Conservation (phyloP, 148 eudicot species). For the Polygonum aviculare region DNA sequence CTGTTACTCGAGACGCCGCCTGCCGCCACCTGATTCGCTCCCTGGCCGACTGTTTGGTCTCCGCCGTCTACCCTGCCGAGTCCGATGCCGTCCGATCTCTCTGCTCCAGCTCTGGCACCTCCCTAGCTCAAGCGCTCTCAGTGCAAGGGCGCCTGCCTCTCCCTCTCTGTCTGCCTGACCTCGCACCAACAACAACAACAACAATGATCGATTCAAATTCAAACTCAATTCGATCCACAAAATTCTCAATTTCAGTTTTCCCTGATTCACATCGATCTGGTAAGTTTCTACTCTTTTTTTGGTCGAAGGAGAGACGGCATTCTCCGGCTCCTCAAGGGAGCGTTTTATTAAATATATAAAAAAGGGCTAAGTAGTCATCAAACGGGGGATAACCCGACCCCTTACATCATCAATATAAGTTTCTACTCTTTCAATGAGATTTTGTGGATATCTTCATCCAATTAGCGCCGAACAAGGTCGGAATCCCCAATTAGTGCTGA, state of each 20-base stretch:
- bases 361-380: too few species aligned
- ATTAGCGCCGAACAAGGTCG: not conserved
- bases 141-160: constrained; percentile 56
- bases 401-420: too few species aligned
- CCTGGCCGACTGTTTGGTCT: constrained; percentile 49
- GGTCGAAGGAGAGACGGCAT: too few species aligned
- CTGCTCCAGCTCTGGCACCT: constrained; percentile 68
- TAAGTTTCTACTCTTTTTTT: not conserved
- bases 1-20: constrained; percentile 31
- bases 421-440: too few species aligned
- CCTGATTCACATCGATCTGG: not conserved
- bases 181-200: constrained; percentile 34
- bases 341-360: too few species aligned
- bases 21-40: constrained; percentile 66
- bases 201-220: too few species aligned
- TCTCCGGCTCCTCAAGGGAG: too few species aligned
- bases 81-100: constrained; percentile 54
- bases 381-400: too few species aligned
- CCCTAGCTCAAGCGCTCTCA: constrained; percentile 69
- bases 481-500: not conserved
- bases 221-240: not conserved
- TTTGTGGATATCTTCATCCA: not conserved
- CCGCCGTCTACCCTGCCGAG: constrained; percentile 44
- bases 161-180: constrained; percentile 58
- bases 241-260: not conserved